Evolutionary conservation across 2,329 filamentous ascomycete species (phyloP), one percentile per base, ranked within the genome.

Genomic region (Paecilomyces sp.): DNA sequence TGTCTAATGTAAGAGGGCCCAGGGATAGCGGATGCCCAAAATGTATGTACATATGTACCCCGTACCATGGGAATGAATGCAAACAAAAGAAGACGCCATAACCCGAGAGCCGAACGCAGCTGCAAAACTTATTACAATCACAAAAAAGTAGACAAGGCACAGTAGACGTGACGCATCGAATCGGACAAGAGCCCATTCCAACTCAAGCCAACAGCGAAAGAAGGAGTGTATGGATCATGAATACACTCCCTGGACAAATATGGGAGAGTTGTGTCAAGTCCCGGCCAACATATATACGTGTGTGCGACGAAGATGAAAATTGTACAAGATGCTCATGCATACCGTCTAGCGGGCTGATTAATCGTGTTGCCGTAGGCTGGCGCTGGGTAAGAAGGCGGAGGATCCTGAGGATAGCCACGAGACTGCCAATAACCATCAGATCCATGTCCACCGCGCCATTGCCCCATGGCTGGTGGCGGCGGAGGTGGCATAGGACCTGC

Each of bases 401-500:
- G 55, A 22, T 58, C 55, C 25, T 56, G 60, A 18, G 41, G 15
- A 47, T 47, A 47, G 15, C 36, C 36, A 6, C 15, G 13, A 18
- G 36, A 47, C 25, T 53, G 22, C 51, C 51, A 53, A 30, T 53
- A 53, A 13, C 51, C 51, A 15, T 53, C 28, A 15, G 51, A 13
- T 24, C 22, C 8, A 47, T 47, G 18, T 30, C 24, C 24, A 13
- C 51, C 51, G 5, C 6, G 51, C 22, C 28, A 53, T 53, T 52
- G 4, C 18, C 50, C 50, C 30, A 55, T 54, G 9, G 57, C 31
- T 31, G 58, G 58, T n/a, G 52, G 53, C 18, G 52, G 60, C n/a
- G n/a, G 41, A 47, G 41, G 41, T 5, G 60, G 60, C 54, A 60
- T 60, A 28, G 60, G 58, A 11, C 58, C 58, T 24, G 59, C 53